Base-by-base conservation (phyloP, 306 rosid species). In the Prunus fruticosa region DNA sequence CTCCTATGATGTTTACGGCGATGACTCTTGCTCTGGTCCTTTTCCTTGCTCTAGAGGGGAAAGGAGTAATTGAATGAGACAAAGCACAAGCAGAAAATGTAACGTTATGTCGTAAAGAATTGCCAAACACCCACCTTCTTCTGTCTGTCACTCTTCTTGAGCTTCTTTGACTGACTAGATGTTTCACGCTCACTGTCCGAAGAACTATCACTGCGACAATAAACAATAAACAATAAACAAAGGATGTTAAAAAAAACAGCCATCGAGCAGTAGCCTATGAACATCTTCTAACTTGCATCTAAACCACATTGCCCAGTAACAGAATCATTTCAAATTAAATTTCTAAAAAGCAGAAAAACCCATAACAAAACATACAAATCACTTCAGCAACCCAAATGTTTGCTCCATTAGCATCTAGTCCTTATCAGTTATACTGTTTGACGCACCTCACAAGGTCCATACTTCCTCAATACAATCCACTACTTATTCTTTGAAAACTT, bases 181-280 rank as follows among this genome's bases (percentile, higher is more conserved):
- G 90, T 65, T 69, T 90, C 97, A 56, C 64, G 88, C 82, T 95
- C 96, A 69, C 96, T 83, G 71, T 86, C 89, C 13, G 91, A 87
- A 76, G 93, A 89, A 84, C 87, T 89, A 72, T 88, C 96, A 76
- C 87, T 88, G 75, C 90, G 81, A 63, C 69, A 77, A 65, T 49
- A 34, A 76, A 51, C 78, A 77, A 65, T 49, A 34, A 76, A 51
- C 78, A 79, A 71, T 60, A 28, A 32, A 50, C 49, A 76, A 18
- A 66, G 62, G 4, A 63, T 54, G 18, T 79, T 27, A 74, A 43
- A 69, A 69, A 57, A 71, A 72, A 30, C 69, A 58, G 70, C 63
- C 69, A 69, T 52, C 79, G 19, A 23, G 65, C 46, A n/a, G n/a
- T 23, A 0, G 9, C 32, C 18, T 38, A 45, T 34, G 19, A 3